phyloP scores from a whole-genome alignment of 2,329 filamentous ascomycete species.

The Fusarium nisikadoi region DNA sequence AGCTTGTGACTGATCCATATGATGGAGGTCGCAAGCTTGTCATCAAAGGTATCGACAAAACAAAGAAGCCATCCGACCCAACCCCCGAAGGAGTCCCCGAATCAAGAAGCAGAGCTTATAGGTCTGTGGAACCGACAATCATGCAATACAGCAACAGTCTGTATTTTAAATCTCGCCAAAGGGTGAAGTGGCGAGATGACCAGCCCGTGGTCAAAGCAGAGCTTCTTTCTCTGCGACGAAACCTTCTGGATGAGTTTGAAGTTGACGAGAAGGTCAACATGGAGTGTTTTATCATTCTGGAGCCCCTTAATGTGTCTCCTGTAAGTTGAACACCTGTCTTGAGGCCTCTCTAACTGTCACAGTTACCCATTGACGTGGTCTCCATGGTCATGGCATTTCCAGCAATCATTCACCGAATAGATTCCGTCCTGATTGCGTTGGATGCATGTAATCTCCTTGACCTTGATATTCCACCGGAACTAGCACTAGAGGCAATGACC shows the following conservation, averaged over 20 bases:
- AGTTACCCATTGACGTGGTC: slow-evolving; percentile 77
- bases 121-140: slow-evolving; percentile 66
- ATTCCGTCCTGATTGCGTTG: slow-evolving; percentile 81
- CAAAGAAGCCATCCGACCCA: slow-evolving; percentile 71
- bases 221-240: slow-evolving; percentile 79
- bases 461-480: slow-evolving; percentile 70
- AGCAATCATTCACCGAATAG: slow-evolving; percentile 84
- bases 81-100: slow-evolving; percentile 68
- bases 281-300: slow-evolving; percentile 75
- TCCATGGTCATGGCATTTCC: slow-evolving; percentile 81
- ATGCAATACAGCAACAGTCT: slow-evolving; percentile 86
- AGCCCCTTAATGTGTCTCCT: slow-evolving; percentile 80
- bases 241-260: slow-evolving; percentile 78
- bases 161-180: slow-evolving; percentile 68
- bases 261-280: slow-evolving; percentile 59
- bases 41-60: slow-evolving; percentile 61
- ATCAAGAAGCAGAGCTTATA: slow-evolving; percentile 57
- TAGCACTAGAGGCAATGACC: slow-evolving; percentile 90
- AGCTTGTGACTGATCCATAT: slow-evolving; percentile 66
- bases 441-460: slow-evolving; percentile 77
- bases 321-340: slow-evolving; percentile 59
- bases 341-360: neutral
- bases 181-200: slow-evolving; percentile 66
- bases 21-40: slow-evolving; percentile 74
- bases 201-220: slow-evolving; percentile 86